Evolutionary conservation across 306 rosid species (phyloP), one percentile per base, ranked within the genome.

Genomic region (Comarum palustre): DNA sequence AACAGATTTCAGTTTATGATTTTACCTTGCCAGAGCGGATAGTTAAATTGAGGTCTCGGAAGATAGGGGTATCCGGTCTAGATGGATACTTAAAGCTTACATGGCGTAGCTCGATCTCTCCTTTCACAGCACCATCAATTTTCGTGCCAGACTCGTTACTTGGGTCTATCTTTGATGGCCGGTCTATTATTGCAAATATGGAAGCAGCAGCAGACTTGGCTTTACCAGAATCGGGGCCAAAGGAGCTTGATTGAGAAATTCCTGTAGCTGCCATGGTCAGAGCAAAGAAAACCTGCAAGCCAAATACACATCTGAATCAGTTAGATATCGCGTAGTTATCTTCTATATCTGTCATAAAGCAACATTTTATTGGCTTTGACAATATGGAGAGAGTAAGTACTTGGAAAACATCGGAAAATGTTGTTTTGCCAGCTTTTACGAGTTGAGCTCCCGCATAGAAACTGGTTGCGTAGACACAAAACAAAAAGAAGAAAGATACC

Each of bases 371-470:
- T 13, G 5, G 20, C 75, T 62, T 24, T 17, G 17, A 15, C 19
- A 20, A 66, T 14, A 65, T 36, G 16, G 32, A 57, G 57, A 36
- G 51, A 25, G 54, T 54, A 22, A 38, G 58, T 86, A 90, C 98
- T 76, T 79, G 83, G 60, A 90, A 92, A 79, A 90, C 90, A 24
- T 78, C 83, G 41, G 83, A 32, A 78, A 92, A 92, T 75, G 84
- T 78, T 13, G 88, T 20, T 70, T 83, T 77, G n/a, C 87, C 90
- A 6, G 72, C 73, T 25, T 87, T 61, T 50, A 90, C 82, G 0
- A 92, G 87, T 34, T 54, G 82, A 45, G 96, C 92, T 74, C 98
- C 98, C 0, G 96, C 96, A 20, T 92, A 90, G 81, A 90, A 92
- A 84, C 85, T 85, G 5, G 87, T 80, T 51, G 98, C 98, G 19